phyloP scores from a whole-genome alignment of 1,139 yeast species.

The Arxiozyma telluris region DNA sequence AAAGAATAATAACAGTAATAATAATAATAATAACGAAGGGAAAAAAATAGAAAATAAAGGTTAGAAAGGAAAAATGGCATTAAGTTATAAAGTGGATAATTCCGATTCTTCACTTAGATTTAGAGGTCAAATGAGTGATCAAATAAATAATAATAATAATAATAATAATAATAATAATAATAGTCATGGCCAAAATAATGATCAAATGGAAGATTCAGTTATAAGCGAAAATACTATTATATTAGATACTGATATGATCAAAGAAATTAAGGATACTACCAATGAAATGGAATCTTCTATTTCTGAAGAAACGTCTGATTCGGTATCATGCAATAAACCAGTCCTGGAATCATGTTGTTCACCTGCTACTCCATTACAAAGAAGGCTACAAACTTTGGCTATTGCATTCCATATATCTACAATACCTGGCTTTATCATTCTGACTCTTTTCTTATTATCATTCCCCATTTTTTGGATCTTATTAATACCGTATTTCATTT shows the following conservation, averaged over 20 bases:
- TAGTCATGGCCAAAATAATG: not conserved
- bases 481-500: constrained; percentile 46
- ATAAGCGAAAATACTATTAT: not conserved
- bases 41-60: not conserved
- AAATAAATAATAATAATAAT: no score
- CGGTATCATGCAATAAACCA: constrained; percentile 2
- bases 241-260: not conserved
- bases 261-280: not conserved
- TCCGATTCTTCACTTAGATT: not conserved
- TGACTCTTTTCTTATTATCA: constrained; percentile 51
- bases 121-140: not conserved
- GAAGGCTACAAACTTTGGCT: constrained; percentile 61
- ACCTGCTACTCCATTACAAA: constrained; percentile 40
- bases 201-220: not conserved
- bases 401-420: constrained; percentile 72
- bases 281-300: not conserved
- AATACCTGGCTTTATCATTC: constrained; percentile 49
- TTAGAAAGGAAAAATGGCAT: not conserved
- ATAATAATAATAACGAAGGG: no score
- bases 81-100: not conserved
- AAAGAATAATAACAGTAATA: no score
- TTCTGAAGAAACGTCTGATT: not conserved
- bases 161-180: no score
- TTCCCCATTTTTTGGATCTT: constrained; percentile 68
- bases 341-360: constrained; percentile 20